These are phyloP conservation scores for Pythium scleroteichum DNA, from an alignment of 352 stramenopile species.

Conservation along the genomic window DNA sequence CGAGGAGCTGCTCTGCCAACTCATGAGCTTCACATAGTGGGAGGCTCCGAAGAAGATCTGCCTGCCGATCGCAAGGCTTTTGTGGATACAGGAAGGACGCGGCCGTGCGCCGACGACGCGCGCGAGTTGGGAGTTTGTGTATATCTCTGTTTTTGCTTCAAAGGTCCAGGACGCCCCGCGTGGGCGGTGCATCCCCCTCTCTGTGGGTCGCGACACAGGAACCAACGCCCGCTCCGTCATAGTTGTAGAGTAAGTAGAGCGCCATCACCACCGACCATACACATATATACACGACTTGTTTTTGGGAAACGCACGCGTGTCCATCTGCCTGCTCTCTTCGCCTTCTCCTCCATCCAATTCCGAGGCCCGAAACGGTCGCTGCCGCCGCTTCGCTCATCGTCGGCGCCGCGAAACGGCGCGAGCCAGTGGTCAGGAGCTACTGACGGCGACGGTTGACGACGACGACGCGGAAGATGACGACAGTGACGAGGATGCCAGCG, in stretches of 20 bases:
- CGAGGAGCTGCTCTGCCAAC: constrained; percentile 87
- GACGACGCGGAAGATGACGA: neutral
- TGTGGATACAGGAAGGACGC: neutral
- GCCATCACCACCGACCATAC: constrained; percentile 5
- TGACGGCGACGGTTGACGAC: neutral
- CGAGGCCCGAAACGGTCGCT: neutral
- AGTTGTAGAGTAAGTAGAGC: constrained; percentile 26
- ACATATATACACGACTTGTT: constrained; percentile 3
- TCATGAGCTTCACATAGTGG: constrained; percentile 76
- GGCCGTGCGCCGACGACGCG: neutral
- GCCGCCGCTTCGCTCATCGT: neutral
- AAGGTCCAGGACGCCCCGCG: neutral
- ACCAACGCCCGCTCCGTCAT: constrained; percentile 1
- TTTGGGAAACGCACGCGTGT: neutral
- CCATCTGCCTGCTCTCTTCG: neutral
- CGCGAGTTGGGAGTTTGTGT: neutral
- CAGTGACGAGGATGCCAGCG: neutral
- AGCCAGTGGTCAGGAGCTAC: neutral
- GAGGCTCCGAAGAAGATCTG: neutral
- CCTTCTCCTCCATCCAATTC: neutral
- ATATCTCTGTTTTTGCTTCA: constrained; percentile 6
- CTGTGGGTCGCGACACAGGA: constrained; percentile 16
- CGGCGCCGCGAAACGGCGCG: constrained; percentile 3
- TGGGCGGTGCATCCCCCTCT: neutral
- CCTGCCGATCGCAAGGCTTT: neutral